These are phyloP conservation scores for Paspalum notatum DNA, from an alignment of 176 grass and related monocot species.

Conservation along the genomic window DNA sequence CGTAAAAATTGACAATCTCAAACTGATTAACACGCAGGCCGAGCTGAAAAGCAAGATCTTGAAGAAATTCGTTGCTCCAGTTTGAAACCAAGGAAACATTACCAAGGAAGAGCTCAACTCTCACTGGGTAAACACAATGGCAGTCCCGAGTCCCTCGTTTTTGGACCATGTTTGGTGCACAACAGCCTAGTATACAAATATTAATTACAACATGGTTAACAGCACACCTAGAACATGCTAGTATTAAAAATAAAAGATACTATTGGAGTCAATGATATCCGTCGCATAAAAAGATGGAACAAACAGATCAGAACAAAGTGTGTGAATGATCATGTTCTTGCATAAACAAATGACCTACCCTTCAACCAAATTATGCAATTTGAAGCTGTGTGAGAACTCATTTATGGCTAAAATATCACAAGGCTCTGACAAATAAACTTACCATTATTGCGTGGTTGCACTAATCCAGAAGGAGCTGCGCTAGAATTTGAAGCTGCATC, in stretches of 20 bases:
- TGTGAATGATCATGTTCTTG: background rate
- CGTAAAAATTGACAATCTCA: slow-evolving; percentile 94
- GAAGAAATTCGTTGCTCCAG: slow-evolving; percentile 85
- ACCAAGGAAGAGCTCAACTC: slow-evolving; percentile 87
- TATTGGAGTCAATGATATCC: slow-evolving; percentile 7
- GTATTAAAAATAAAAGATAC: background rate
- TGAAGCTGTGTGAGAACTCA: slow-evolving; percentile 18
- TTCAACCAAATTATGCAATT: slow-evolving; percentile 9
- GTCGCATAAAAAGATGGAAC: background rate
- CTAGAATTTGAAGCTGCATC: slow-evolving; percentile 65
- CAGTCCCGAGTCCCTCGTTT: slow-evolving; percentile 59
- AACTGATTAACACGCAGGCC: slow-evolving; percentile 66
- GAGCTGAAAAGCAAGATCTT: slow-evolving; percentile 83
- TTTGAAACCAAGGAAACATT: slow-evolving; percentile 90
- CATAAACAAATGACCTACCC: slow-evolving; percentile 17
- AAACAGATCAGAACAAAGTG: background rate
- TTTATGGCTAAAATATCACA: slow-evolving; percentile 24
- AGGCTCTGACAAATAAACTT: slow-evolving; percentile 32
- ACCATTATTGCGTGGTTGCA: slow-evolving; percentile 70
- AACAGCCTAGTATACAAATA: slow-evolving; percentile 69
- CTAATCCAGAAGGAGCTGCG: slow-evolving; percentile 62
- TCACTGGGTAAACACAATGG: slow-evolving; percentile 91
- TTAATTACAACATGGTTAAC: background rate
- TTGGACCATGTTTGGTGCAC: slow-evolving; percentile 85
- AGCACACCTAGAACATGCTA: slow-evolving; percentile 2